Percentiles rank a stretch among this genome's conserved stretches.
Evolutionary conservation across 2,329 filamentous ascomycete species (phyloP).

Genomic region (Colletotrichum phormii): DNA sequence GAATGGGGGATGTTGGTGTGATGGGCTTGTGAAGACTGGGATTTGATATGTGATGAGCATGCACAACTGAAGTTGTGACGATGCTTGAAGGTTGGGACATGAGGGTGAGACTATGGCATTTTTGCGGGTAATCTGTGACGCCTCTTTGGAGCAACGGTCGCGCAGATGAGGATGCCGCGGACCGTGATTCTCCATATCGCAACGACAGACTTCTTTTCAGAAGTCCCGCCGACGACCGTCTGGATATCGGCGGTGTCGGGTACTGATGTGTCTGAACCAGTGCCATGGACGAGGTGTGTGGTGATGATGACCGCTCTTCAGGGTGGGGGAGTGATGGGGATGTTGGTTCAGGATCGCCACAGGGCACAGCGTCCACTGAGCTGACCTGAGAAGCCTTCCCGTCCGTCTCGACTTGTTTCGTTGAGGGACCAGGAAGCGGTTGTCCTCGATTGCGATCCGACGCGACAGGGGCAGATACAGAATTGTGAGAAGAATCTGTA

Average conservation of each 20-base stretch:
- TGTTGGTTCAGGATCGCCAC: conserved; percentile 35
- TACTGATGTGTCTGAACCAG: conserved; percentile 30
- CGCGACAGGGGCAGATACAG: conserved; percentile 48
- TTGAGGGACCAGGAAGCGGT: conserved; percentile 34
- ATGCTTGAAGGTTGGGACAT: conserved; percentile 72
- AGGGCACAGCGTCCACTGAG: conserved; percentile 33
- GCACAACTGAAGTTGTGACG: conserved; percentile 71
- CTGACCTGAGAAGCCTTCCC: conserved; percentile 30
- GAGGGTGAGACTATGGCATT: conserved; percentile 56
- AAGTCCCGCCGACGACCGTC: conserved; percentile 37
- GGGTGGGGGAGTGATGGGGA: conserved; percentile 27
- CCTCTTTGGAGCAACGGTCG: conserved; percentile 55
- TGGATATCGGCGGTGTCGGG: conserved; percentile 39
- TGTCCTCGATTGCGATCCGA: conserved; percentile 37
- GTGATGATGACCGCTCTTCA: conserved; percentile 17
- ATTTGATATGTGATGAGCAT: conserved; percentile 77
- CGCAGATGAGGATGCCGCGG: conserved; percentile 47
- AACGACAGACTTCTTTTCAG: conserved; percentile 45
- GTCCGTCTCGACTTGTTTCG: conserved; percentile 28
- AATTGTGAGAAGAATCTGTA: conserved; percentile 71
- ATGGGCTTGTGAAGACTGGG: conserved; percentile 66
- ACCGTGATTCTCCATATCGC: conserved; percentile 44
- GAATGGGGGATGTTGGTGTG: conserved; percentile 63
- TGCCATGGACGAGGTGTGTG: conserved; percentile 28
- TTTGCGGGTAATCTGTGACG: conserved; percentile 56